Conservation (phyloP, 441 rosid species). For the Macaranga tanarius region DNA sequence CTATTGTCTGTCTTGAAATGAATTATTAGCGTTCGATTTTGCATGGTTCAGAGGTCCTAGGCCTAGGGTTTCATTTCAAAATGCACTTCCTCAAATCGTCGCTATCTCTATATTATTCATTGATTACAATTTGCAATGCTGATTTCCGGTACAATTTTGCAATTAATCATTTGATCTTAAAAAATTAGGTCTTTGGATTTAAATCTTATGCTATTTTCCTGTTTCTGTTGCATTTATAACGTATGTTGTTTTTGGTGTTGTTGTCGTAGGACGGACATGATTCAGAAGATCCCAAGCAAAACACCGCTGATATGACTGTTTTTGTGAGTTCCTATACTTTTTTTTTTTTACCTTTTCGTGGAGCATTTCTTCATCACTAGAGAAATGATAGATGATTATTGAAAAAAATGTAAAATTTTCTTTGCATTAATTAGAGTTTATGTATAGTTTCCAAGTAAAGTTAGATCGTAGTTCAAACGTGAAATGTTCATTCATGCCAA, state of each 20-base stretch:
- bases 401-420: no score
- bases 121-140: not conserved
- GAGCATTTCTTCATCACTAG: no score
- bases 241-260: no score
- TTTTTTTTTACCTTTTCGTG: not conserved
- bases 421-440: no score
- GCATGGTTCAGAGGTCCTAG: not conserved
- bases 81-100: no score
- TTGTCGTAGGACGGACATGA: constrained; percentile 57
- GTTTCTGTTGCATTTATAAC: no score
- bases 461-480: no score
- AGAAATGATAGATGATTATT: no score
- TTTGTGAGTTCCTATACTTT: constrained; percentile 48
- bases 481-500: not conserved
- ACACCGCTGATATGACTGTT: constrained; percentile 64
- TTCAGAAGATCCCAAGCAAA: constrained; percentile 61
- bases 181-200: no score
- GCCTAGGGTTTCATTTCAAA: constrained; percentile 6
- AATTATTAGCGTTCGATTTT: not conserved
- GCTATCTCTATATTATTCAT: not conserved
- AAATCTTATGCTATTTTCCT: no score
- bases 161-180: no score
- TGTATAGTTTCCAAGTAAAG: no score
- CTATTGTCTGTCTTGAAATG: not conserved
- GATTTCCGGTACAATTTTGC: not conserved